Evolutionary conservation across 2,329 filamentous ascomycete species (phyloP), one percentile per base, ranked within the genome.

Genomic region (Aspergillus arachidicola): DNA sequence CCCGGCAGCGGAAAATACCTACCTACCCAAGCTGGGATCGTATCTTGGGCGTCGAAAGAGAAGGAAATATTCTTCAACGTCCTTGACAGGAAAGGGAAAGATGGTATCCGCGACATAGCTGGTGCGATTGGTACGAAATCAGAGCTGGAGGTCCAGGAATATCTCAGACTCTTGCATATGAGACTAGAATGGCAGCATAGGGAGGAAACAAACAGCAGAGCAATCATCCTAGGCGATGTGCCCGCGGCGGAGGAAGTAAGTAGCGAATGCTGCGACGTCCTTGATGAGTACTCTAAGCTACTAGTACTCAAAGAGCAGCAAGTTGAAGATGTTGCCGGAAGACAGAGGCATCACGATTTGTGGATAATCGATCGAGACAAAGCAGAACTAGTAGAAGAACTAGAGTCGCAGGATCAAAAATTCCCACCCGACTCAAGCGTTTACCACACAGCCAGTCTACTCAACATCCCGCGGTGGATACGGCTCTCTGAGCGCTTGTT

Each of bases 171-270:
- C 1, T 82, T 97, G 6, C 81, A 87, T 11, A 79, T 83, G 23
- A 83, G 81, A 1, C 68, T 80, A 6, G 75, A 82, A 41, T 73
- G 77, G 26, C 79, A 82, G 45, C 80, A 80, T 66, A 64, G 71
- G 21, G 77, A 67, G 34, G 69, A 73, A 21, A 59, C 63, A 58
- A 70, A 75, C 48, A 71, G 77, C 6, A 74, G 80, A 72, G 68
- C 75, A 30, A 66, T 87, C 34, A 76, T 80, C 30, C 73, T 83
- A 59, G 79, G 81, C 12, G 87, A 93, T 60, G 79, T 92, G 1
- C 89, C 90, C 1, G 88, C 91, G 2, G 93, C 94, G 0, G 72
- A 85, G 1, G 93, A 97, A 74, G 78, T 97, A 30, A 87, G 88
- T 69, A 78, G 82, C 26, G 84, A 87, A 62, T 92, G 91, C 71